A percentile compares a stretch with the other conserved stretches of the same genome.
These are phyloP conservation scores for Hypsizygus marmoreus DNA, from an alignment of 768 basidiomycete genomes.

Conservation along the genomic window DNA sequence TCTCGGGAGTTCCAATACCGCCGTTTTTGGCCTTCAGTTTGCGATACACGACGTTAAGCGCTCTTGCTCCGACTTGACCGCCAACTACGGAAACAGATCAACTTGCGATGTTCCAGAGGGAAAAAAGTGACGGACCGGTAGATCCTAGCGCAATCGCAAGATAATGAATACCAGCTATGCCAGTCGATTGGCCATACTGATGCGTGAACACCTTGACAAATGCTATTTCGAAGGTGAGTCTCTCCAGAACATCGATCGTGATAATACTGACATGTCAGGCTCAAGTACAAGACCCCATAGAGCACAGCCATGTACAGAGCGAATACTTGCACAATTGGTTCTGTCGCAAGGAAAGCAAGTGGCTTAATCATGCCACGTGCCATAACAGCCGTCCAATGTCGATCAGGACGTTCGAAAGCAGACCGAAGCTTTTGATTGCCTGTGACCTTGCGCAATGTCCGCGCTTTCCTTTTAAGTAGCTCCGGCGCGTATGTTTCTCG, in stretches of 20 bases:
- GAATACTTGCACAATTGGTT: constrained; percentile 65
- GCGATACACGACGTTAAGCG: constrained; percentile 49
- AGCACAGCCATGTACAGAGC: constrained; percentile 60
- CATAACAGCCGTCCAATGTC: constrained; percentile 47
- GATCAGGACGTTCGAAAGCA: constrained; percentile 38
- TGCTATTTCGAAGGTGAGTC: constrained; percentile 32
- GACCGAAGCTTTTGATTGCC: constrained; percentile 38
- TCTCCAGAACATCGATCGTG: constrained; percentile 1
- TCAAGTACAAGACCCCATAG: constrained; percentile 51
- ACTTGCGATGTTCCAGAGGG: constrained; percentile 1
- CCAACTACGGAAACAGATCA: constrained; percentile 23
- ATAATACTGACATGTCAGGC: constrained; percentile 35
- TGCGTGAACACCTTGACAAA: constrained; percentile 53
- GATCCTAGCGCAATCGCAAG: constrained; percentile 59
- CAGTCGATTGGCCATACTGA: constrained; percentile 48
- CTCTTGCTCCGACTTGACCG: constrained; percentile 42
- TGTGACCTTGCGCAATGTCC: constrained; percentile 35
- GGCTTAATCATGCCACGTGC: constrained; percentile 55
- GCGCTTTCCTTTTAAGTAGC: constrained; percentile 43
- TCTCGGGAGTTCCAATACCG: constrained; percentile 56
- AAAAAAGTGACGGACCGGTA: constrained; percentile 38
- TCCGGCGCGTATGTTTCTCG: constrained; percentile 51
- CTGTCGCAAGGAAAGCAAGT: constrained; percentile 51
- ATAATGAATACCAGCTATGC: constrained; percentile 64
- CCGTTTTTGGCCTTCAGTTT: constrained; percentile 46